Evolutionary conservation across 495 filamentous ascomycete species (phyloP), one percentile per base, ranked within the genome.

Genomic region (Xylaria castorea): DNA sequence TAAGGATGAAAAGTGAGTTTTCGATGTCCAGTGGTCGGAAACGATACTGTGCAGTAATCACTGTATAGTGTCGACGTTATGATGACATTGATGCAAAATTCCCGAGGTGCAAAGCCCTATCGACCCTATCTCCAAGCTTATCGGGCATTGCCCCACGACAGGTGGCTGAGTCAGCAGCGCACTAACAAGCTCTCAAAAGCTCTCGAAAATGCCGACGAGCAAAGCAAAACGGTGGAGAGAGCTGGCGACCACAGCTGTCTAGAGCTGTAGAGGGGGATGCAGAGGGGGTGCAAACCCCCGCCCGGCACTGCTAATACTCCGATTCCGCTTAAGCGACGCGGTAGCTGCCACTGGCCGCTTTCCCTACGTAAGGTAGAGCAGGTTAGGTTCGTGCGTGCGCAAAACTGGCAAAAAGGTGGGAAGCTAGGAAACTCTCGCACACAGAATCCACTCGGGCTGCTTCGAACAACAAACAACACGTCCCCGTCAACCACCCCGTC

Each of bases 121-220:
- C 50, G 22, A 58, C 66, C 44, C 44, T 67, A 61, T 44, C 62
- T 34, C 36, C 58, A 34, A 25, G 51, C 51, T 60, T 46, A 46
- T 48, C 51, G 25, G 20, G 20, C 44, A 57, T 14, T 46, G 22
- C 42, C 58, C 60, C 42, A 63, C 20, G 9, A 27, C 27, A 2
- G 32, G 20, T 9, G 7, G 57, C 32, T 71, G 69, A 71, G 60
- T 71, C 60, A 71, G 69, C 69, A 44, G 69, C 69, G 69, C 69
- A 71, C 69, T 71, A 71, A 64, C 27, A 71, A 63, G 60, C 69
- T 57, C 68, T 8, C 58, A 22, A 61, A 61, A 38, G 48, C 60
- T 57, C 9, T 65, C 60, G 57, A 71, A 71, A 71, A 32, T 71
- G 25, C 48, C 36, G 38, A 25, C 36, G 6, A 48, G 36, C 68